phyloP scores from a whole-genome alignment of 1,139 yeast genomes.

The Sugiyamaella neomexicana region DNA sequence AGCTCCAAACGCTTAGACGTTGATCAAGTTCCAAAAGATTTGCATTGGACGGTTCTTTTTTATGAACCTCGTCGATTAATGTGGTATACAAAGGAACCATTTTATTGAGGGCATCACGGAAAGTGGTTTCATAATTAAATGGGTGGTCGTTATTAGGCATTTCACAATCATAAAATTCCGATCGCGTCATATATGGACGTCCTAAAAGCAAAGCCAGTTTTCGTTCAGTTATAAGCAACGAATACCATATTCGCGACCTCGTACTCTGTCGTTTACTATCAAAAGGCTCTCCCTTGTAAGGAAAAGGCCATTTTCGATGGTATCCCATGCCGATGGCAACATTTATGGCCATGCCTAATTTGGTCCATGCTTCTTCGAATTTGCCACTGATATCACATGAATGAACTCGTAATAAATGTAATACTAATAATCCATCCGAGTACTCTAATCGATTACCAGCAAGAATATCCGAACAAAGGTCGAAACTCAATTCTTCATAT shows the following conservation, averaged over 20 bases:
- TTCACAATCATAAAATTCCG: constrained; percentile 21
- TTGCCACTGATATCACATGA: constrained; percentile 23
- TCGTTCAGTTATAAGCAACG: constrained; percentile 24
- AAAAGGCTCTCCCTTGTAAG: constrained; percentile 11
- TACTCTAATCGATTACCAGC: constrained; percentile 13
- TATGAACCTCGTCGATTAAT: constrained; percentile 23
- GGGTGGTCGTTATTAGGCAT: constrained; percentile 13
- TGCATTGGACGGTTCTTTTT: constrained; percentile 18
- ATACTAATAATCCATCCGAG: constrained; percentile 19
- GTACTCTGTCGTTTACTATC: constrained; percentile 4
- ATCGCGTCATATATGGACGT: constrained; percentile 24
- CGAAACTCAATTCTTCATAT: constrained; percentile 14
- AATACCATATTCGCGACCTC: constrained; percentile 26
- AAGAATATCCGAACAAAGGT: constrained; percentile 9
- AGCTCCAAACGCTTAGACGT: constrained; percentile 22
- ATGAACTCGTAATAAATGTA: constrained; percentile 21
- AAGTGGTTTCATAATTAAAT: constrained; percentile 24
- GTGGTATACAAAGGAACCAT: constrained; percentile 26
- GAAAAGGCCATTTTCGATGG: constrained; percentile 27
- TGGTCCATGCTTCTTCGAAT: constrained; percentile 27
- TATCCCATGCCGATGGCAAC: constrained; percentile 29
- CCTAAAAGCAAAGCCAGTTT: constrained; percentile 26
- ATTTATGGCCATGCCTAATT: constrained; percentile 23
- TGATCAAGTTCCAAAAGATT: constrained; percentile 23
- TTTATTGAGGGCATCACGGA: constrained; percentile 26